These are phyloP conservation scores for Pseudopithomyces maydicus DNA, from an alignment of 2,329 filamentous ascomycete species.

Conservation along the genomic window DNA sequence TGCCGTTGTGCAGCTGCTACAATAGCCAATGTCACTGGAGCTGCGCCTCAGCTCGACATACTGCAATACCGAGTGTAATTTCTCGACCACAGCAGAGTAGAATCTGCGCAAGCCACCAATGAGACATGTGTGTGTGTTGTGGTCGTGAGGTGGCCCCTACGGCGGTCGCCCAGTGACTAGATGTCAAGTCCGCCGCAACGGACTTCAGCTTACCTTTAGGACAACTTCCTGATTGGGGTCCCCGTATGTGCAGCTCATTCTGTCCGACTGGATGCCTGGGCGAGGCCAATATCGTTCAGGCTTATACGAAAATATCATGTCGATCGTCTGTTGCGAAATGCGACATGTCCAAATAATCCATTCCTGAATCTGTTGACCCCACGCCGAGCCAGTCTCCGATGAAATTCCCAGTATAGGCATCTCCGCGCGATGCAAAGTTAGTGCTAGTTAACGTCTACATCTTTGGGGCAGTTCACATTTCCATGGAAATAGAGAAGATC, in stretches of 20 bases:
- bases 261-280: neutral
- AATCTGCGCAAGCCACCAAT: neutral
- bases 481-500: no score
- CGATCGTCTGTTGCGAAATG: neutral
- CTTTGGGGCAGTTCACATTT: no score
- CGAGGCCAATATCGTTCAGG: neutral
- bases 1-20: neutral
- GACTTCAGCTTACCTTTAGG: neutral
- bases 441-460: no score
- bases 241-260: neutral
- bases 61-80: slow-evolving; percentile 4
- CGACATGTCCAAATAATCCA: neutral
- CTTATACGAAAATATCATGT: neutral
- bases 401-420: neutral
- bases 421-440: neutral
- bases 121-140: neutral
- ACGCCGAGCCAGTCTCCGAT: neutral
- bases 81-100: slow-evolving; percentile 3
- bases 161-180: neutral
- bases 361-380: neutral
- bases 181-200: slow-evolving; percentile 11
- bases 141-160: neutral
- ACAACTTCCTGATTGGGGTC: neutral
- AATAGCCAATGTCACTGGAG: no score
- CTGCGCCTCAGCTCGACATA: neutral